Percentiles rank a stretch among this genome's conserved stretches.
Conservation (phyloP, 225 moss, liverwort and hornwort species). For the Pleurozium schreberi region DNA sequence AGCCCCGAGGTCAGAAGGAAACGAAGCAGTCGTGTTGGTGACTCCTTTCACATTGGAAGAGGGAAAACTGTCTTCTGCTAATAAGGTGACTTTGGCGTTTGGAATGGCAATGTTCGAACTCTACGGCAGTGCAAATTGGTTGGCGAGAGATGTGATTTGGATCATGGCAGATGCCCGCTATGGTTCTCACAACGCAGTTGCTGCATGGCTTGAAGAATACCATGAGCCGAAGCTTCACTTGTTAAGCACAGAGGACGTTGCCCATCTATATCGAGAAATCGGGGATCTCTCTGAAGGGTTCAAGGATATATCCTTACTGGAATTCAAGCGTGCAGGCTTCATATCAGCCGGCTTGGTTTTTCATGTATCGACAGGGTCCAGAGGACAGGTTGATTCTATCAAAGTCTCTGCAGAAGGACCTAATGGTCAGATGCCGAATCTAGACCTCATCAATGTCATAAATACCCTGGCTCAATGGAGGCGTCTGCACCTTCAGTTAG, state of each 20-base stretch:
- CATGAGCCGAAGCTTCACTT: constrained; percentile 54
- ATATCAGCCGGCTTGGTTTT: constrained; percentile 89
- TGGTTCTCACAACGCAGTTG: constrained; percentile 73
- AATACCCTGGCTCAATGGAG: constrained; percentile 76
- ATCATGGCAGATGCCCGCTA: constrained; percentile 81
- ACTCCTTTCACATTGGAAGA: constrained; percentile 57
- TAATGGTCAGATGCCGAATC: constrained; percentile 98
- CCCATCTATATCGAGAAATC: constrained; percentile 20
- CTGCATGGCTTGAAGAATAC: constrained; percentile 88
- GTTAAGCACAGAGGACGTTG: constrained; percentile 20
- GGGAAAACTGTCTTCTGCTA: constrained; percentile 35
- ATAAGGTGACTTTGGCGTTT: constrained; percentile 61
- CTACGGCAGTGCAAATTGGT: constrained; percentile 64
- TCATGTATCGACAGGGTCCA: constrained; percentile 32
- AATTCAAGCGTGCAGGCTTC: constrained; percentile 94
- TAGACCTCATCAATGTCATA: constrained; percentile 79
- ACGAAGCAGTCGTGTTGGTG: constrained; percentile 93
- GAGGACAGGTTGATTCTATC: constrained; percentile 31
- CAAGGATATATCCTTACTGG: constrained; percentile 30
- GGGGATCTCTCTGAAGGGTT: constrained; percentile 1
- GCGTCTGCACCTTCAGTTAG: constrained; percentile 57
- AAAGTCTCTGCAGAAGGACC: constrained; percentile 77
- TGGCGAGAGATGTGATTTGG: constrained; percentile 93
- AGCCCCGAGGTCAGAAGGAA: constrained; percentile 91
- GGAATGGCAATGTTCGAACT: constrained; percentile 76